Conservation (phyloP, 1,284 basidiomycete species). For the Wallemia hederae region DNA sequence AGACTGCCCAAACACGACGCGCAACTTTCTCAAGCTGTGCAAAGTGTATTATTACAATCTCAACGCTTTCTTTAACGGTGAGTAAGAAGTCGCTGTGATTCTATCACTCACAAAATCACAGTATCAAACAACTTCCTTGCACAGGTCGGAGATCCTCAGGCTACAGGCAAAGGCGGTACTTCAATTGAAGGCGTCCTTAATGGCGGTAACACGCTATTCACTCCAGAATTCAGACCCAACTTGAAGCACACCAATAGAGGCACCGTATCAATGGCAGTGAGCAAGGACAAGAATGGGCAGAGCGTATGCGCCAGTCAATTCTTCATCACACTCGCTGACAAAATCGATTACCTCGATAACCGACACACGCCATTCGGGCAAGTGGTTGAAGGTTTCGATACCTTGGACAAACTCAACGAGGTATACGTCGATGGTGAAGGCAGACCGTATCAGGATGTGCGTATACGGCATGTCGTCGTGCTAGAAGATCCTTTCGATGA, state of each 20-base stretch:
- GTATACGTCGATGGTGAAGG: slow-evolving; percentile 64
- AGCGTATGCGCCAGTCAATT: slow-evolving; percentile 74
- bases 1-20: slow-evolving; percentile 55
- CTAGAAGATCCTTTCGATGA: slow-evolving; percentile 94
- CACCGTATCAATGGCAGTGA: slow-evolving; percentile 83
- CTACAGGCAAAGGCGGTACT: slow-evolving; percentile 64
- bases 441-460: slow-evolving; percentile 67
- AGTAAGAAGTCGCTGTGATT: slow-evolving; percentile 11
- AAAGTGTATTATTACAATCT: slow-evolving; percentile 89
- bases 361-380: slow-evolving; percentile 87
- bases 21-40: slow-evolving; percentile 91
- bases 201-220: slow-evolving; percentile 32
- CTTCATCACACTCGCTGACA: slow-evolving; percentile 71
- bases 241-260: slow-evolving; percentile 65
- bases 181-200: slow-evolving; percentile 44
- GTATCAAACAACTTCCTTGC: slow-evolving; percentile 92
- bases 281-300: slow-evolving; percentile 30
- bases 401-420: slow-evolving; percentile 73
- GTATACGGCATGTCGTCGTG: slow-evolving; percentile 73
- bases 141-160: slow-evolving; percentile 80
- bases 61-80: slow-evolving; percentile 88
- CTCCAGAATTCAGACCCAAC: slow-evolving; percentile 38
- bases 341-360: slow-evolving; percentile 79
- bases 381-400: slow-evolving; percentile 79
- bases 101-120: slow-evolving; percentile 12